Evolutionary conservation across 768 basidiomycete species (phyloP).

Genomic region (Pleurotus platypus): DNA sequence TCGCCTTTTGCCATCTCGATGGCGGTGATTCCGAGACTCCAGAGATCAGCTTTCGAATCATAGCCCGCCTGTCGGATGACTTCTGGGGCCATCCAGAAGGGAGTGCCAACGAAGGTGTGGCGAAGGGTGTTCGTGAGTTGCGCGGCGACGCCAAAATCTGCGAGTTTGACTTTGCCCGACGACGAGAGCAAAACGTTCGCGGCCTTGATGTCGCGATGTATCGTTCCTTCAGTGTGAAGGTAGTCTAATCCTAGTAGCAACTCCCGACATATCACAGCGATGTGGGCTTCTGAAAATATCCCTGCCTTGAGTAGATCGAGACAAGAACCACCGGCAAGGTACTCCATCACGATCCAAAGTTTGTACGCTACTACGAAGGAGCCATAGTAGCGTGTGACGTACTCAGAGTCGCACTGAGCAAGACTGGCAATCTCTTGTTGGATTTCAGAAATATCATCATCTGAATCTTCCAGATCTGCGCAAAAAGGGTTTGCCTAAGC

Average conservation of each 20-base stretch:
- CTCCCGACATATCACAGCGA: slow-evolving; percentile 92
- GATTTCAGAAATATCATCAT: slow-evolving; percentile 98
- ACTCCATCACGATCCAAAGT: slow-evolving; percentile 99
- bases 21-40: slow-evolving; percentile 97
- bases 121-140: slow-evolving; percentile 92
- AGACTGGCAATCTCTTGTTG: slow-evolving; percentile 98
- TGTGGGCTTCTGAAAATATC: slow-evolving; percentile 87
- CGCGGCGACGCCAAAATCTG: slow-evolving; percentile 98
- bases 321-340: slow-evolving; percentile 97
- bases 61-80: slow-evolving; percentile 97
- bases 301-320: slow-evolving; percentile 93
- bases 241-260: slow-evolving; percentile 92
- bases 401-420: slow-evolving; percentile 93
- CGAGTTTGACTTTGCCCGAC: slow-evolving; percentile 91
- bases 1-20: slow-evolving; percentile 99
- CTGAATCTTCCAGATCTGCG: slow-evolving; percentile 92
- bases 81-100: slow-evolving; percentile 99
- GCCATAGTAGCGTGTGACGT: slow-evolving; percentile 94
- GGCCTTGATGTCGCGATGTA: slow-evolving; percentile 98
- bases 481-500: slow-evolving; percentile 8
- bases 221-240: slow-evolving; percentile 92
- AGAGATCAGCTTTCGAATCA: slow-evolving; percentile 94
- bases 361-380: slow-evolving; percentile 97
- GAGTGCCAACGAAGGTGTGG: slow-evolving; percentile 97
- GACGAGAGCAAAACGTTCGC: slow-evolving; percentile 92